These are phyloP conservation scores for Paraphoma sp. DNA, from an alignment of 2,329 filamentous ascomycete species.

Conservation along the genomic window DNA sequence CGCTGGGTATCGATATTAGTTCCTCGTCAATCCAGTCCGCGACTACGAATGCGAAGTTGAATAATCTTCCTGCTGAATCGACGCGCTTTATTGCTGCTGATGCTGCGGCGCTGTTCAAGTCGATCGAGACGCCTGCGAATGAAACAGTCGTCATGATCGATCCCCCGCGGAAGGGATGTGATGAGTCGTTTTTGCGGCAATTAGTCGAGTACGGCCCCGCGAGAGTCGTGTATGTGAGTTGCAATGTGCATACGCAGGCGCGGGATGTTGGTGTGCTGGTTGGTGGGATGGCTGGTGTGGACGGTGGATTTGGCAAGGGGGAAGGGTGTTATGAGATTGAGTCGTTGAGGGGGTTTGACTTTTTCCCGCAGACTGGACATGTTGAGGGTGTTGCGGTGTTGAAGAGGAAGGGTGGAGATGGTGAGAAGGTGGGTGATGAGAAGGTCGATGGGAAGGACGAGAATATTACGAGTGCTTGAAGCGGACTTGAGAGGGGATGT, in stretches of 20 bases:
- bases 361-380: constrained; percentile 87
- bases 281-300: constrained; percentile 63
- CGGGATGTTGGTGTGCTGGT: constrained; percentile 90
- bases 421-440: neutral
- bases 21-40: constrained; percentile 79
- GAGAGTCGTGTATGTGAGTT: constrained; percentile 91
- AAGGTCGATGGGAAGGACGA: neutral
- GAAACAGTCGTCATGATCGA: constrained; percentile 95
- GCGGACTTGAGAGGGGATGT: too few relatives aligned
- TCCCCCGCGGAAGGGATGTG: constrained; percentile 95
- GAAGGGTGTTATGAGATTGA: constrained; percentile 77
- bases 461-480: neutral
- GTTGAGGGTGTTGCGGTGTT: constrained; percentile 70
- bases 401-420: constrained; percentile 45
- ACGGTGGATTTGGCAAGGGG: constrained; percentile 44
- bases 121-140: constrained; percentile 74
- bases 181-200: constrained; percentile 81
- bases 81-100: constrained; percentile 90
- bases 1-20: constrained; percentile 90
- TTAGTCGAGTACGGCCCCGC: constrained; percentile 77
- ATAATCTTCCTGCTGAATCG: constrained; percentile 70
- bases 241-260: constrained; percentile 97
- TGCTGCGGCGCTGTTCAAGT: constrained; percentile 80
- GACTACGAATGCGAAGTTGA: constrained; percentile 77
- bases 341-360: constrained; percentile 91